These are phyloP conservation scores for Oenanthe sinensis DNA, from an alignment of 129 eudicot species.

Conservation along the genomic window DNA sequence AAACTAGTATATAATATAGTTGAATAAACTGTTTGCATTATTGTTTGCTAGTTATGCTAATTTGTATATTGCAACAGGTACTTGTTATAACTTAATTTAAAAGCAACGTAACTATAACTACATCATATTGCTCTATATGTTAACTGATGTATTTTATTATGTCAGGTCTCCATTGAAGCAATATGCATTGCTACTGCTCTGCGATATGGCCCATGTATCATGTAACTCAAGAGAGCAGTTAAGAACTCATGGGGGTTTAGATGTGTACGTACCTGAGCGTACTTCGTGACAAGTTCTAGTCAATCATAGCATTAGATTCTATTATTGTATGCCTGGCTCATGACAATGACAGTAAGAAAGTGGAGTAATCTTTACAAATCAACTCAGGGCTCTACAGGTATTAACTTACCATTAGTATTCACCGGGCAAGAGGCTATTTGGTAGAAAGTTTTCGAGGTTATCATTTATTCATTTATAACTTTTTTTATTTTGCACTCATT, in stretches of 20 bases:
- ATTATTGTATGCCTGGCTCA: constrained; percentile 96
- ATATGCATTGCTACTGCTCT: constrained; percentile 84
- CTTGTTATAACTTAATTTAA: not conserved
- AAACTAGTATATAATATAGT: too few relatives aligned
- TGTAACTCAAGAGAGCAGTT: constrained; percentile 91
- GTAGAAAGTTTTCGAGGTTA: constrained; percentile 85
- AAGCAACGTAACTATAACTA: not conserved
- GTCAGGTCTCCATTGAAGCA: constrained; percentile 91
- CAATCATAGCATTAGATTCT: constrained; percentile 88
- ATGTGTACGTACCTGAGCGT: constrained; percentile 68
- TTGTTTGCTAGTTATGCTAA: not conserved
- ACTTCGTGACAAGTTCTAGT: constrained; percentile 93
- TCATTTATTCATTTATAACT: not conserved
- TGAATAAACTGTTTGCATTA: not conserved
- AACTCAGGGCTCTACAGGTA: constrained; percentile 82
- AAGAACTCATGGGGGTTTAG: constrained; percentile 93
- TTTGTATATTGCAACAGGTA: not conserved
- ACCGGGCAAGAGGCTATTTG: constrained; percentile 92
- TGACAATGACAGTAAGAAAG: constrained; percentile 89
- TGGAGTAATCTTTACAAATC: constrained; percentile 82
- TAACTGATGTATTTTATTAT: constrained; percentile 80
- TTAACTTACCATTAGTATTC: constrained; percentile 83
- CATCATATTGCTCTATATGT: not conserved
- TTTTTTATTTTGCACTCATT: not conserved
- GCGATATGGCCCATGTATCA: constrained; percentile 99